Evolutionary conservation across 495 filamentous ascomycete genomes (phyloP), one percentile per base, ranked within the genome.

Genomic region (Aspergillus conjunctus): DNA sequence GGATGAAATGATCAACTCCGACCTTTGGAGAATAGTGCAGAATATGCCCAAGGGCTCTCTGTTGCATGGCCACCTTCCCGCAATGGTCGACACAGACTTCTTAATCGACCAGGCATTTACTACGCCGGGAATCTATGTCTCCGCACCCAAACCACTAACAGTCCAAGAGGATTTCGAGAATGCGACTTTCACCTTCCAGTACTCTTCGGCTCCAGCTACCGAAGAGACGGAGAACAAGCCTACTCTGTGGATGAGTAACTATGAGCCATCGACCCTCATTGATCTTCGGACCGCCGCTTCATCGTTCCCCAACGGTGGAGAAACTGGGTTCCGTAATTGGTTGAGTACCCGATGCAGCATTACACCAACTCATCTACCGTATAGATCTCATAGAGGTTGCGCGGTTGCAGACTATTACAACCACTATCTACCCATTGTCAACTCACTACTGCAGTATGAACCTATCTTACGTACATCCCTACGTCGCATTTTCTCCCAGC

Each of bases 1-100:
- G 70, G 81, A 85, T 21, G 80, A 84, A 10, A 92, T 96, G 85
- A 90, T 93, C 70, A 79, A 80, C 62, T 92, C 90, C 7, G 87
- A 87, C 65, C 80, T 97, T 10, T 98, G 92, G 91, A 82, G 83
- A 61, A 94, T 97, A 55, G 83, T 97, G 4, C 80, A 87, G 51
- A 81, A 76, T 45, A 90, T 98, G 89, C 94, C 94, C 20, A 98
- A 98, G 69, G 94, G 94, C 4, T 86, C 89, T 5, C 80, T 98
- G 9, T 73, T 98, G 54, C 93, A 97, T 74, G 89, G 91, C 7
- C 91, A 97, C 74, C 72, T 94, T 54, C 88, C 94, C 69, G 91
- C 91, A 60, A 93, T 96, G 87, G 88, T 94, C 51, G 91, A 97
- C 67, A 81, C 91, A 48, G 88, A 91, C 60, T 93, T 85, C 73